These are phyloP conservation scores for Arthrobotrys entomopaga DNA, from an alignment of 2,329 filamentous ascomycete genomes.

Conservation along the genomic window DNA sequence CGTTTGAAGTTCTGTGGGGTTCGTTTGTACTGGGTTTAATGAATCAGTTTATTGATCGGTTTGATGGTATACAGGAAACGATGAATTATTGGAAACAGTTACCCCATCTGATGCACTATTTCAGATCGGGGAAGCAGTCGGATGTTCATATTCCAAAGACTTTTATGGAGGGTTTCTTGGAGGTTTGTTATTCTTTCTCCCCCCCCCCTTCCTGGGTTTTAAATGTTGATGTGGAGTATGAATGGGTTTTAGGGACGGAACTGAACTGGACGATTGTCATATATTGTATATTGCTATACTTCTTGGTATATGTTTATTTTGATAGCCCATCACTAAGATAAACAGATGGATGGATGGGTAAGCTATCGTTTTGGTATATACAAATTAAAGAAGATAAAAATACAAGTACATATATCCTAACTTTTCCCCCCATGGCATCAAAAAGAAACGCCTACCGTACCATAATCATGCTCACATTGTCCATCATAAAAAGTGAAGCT, in stretches of 20 bases:
- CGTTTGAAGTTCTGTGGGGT: slow-evolving; percentile 64
- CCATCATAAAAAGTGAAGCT: too few species aligned
- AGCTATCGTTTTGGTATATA: slow-evolving; percentile 19
- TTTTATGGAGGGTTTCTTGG: slow-evolving; percentile 94
- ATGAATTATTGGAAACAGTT: slow-evolving; percentile 99
- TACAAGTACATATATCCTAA: slow-evolving; percentile 25
- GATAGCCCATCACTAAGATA: too few species aligned
- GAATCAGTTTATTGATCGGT: slow-evolving; percentile 77
- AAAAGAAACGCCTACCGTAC: slow-evolving; percentile 16
- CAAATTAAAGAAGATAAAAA: slow-evolving; percentile 24
- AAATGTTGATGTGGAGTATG: not conserved
- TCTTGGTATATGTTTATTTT: too few species aligned
- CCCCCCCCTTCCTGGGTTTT: not conserved
- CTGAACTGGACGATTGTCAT: slow-evolving; percentile 41
- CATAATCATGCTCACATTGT: not conserved
- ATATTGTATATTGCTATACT: slow-evolving; percentile 18
- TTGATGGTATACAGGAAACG: slow-evolving; percentile 80
- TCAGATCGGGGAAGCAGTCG: slow-evolving; percentile 84
- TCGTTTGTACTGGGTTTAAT: slow-evolving; percentile 60
- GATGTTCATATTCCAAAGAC: slow-evolving; percentile 80
- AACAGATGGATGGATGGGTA: not conserved
- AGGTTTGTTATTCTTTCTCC: slow-evolving; percentile 69
- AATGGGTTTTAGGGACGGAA: slow-evolving; percentile 57
- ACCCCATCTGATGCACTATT: slow-evolving; percentile 95
- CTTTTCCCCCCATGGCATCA: not conserved